These are phyloP conservation scores for Nannochloris sp. DNA, from an alignment of 139 green algal species.

Conservation along the genomic window DNA sequence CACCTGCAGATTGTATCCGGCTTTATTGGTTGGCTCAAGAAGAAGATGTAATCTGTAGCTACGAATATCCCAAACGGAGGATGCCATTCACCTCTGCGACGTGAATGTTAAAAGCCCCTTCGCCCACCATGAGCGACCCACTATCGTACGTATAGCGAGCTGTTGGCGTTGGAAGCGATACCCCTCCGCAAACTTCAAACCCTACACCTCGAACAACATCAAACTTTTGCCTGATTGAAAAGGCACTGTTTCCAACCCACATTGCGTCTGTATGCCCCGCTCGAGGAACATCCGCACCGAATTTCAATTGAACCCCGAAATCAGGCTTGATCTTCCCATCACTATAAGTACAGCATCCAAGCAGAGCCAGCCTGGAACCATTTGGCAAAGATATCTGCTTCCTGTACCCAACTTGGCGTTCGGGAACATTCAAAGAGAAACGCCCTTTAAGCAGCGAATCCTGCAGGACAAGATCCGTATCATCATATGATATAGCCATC, in stretches of 20 bases:
- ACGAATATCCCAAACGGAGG: constrained; percentile 29
- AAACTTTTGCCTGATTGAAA: constrained; percentile 28
- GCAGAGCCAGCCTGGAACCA: constrained; percentile 7
- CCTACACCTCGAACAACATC: constrained; percentile 18
- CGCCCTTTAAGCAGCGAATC: constrained; percentile 12
- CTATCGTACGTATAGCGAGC: constrained; percentile 18
- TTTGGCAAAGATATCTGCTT: constrained; percentile 13
- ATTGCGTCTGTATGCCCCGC: constrained; percentile 10
- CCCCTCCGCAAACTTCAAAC: constrained; percentile 28
- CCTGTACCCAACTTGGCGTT: constrained; percentile 20
- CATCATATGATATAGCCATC: too few relatives aligned
- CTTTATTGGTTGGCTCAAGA: constrained; percentile 42
- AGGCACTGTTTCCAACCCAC: constrained; percentile 13
- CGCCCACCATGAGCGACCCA: constrained; percentile 16
- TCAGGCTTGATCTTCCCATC: constrained; percentile 5
- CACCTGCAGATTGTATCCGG: constrained; percentile 52
- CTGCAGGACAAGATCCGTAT: not conserved
- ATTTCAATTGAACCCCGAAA: constrained; percentile 15
- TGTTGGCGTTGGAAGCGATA: constrained; percentile 25
- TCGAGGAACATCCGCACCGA: not conserved
- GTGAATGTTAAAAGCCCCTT: constrained; percentile 37
- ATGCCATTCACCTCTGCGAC: constrained; percentile 40
- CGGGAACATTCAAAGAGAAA: constrained; percentile 23
- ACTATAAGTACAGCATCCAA: not conserved
- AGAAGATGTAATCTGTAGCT: constrained; percentile 9